A percentile compares a stretch with the other conserved stretches of the same genome.
phyloP scores from a whole-genome alignment of 2,329 filamentous ascomycete genomes.

The Leptographium flavum region DNA sequence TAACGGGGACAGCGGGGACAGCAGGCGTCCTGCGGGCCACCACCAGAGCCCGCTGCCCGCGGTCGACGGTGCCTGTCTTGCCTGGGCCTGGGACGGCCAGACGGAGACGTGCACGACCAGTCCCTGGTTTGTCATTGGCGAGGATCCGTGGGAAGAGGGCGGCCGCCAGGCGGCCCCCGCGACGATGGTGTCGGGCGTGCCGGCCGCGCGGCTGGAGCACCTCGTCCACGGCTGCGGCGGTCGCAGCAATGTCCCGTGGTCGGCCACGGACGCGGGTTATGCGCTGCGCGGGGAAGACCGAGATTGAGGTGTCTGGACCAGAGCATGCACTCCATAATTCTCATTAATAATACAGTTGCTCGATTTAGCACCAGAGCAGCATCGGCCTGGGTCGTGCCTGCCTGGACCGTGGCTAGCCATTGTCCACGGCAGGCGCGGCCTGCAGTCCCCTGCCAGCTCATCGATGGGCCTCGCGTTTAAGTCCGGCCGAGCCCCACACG shows the following conservation, averaged over 20 bases:
- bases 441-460: no score
- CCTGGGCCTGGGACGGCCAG: slow-evolving; percentile 34
- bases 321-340: no score
- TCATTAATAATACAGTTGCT: neutral
- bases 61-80: slow-evolving; percentile 24
- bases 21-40: neutral
- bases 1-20: neutral
- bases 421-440: neutral
- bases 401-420: no score
- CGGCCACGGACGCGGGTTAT: slow-evolving; percentile 2
- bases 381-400: no score
- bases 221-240: slow-evolving; percentile 4
- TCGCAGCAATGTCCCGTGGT: slow-evolving; percentile 5
- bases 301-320: no score
- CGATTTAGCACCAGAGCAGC: no score
- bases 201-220: slow-evolving; percentile 13
- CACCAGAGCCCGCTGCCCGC: slow-evolving; percentile 1
- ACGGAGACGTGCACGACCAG: slow-evolving; percentile 27
- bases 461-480: neutral
- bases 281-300: neutral
- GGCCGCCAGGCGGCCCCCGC: neutral
- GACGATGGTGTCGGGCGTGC: slow-evolving; percentile 23
- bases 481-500: neutral
- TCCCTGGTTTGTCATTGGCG: slow-evolving; percentile 35
- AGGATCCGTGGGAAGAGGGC: slow-evolving; percentile 5